Evolutionary conservation across 1,139 yeast genomes (phyloP), one percentile per base, ranked within the genome.

Genomic region (Debaryomyces psychrophilus): DNA sequence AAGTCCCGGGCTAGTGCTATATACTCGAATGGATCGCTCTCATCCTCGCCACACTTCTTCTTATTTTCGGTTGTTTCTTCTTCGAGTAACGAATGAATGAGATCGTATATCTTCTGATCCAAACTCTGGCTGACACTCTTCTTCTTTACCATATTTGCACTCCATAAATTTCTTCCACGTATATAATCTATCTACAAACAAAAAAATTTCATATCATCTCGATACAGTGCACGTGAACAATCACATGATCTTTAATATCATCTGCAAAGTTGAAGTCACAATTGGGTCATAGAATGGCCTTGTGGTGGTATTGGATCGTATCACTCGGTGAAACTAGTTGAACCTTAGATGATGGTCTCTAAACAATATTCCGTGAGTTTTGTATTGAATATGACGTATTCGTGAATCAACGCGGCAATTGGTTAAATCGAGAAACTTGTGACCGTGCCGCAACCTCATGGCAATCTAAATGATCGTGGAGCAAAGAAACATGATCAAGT

Each of bases 1-100:
- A 87, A 64, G 52, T 85, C 86, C 53, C 74, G 74, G 1, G 90
- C 92, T 23, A 84, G 68, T 2, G 83, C 88, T 6, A 81, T 69
- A 57, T 69, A 58, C 41, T 69, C 62, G 54, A 66, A 62, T 23
- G 73, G 69, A 5, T 64, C 64, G 34, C 57, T 60, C 14, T 61
- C 60, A 38, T 62, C 67, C 35, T 51, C 56, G 2, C 46, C 49
- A 14, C 50, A 41, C 12, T 48, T 46, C 39, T 60, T 55, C 53
- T 74, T 70, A 48, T 76, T 78, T 33, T 68, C 76, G 8, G 67
- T 66, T 1, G 85, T 77, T 55, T 73, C 73, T 47, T 78, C 81
- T 31, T 80, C 84, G 25, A 83, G 64, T 37, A 82, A 64, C 14
- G 71, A 67, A 51, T 79, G 78, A 1, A 82, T 71, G 22, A 81